phyloP scores from a whole-genome alignment of 1,284 basidiomycete genomes.

The Pulchroboletus neoregius region DNA sequence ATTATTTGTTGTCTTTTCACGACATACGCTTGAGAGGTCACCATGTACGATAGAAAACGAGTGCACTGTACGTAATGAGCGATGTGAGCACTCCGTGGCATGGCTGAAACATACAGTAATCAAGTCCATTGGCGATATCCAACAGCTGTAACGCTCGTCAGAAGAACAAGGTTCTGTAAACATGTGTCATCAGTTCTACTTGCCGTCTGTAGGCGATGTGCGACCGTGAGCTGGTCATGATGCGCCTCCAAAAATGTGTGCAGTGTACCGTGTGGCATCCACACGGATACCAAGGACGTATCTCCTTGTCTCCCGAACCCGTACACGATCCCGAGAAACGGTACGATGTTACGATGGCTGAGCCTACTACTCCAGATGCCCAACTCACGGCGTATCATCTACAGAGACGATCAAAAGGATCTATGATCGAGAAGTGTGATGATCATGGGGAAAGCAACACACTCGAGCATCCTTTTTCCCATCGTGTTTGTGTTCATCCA shows the following conservation, averaged over 20 bases:
- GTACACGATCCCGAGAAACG: slow-evolving; percentile 12
- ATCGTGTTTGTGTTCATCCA: neutral
- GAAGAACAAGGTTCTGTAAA: neutral
- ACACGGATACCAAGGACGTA: slow-evolving; percentile 15
- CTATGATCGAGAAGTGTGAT: too few relatives aligned
- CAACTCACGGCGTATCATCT: slow-evolving; percentile 18
- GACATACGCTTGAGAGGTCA: neutral
- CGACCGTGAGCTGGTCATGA: neutral
- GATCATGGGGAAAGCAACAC: neutral
- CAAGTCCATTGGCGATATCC: slow-evolving; percentile 14
- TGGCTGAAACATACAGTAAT: slow-evolving; percentile 6
- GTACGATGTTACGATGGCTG: slow-evolving; percentile 14
- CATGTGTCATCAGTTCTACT: neutral
- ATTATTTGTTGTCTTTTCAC: neutral
- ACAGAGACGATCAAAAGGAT: neutral
- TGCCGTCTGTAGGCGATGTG: slow-evolving; percentile 6
- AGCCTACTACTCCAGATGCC: slow-evolving; percentile 12
- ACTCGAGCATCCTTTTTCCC: neutral
- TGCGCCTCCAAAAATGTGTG: slow-evolving; percentile 1
- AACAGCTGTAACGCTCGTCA: neutral
- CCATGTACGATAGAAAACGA: neutral
- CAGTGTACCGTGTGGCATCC: slow-evolving; percentile 19
- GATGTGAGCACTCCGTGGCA: neutral
- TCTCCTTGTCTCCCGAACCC: slow-evolving; percentile 14
- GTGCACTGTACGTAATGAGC: neutral